Base-by-base conservation (phyloP, 2,329 filamentous ascomycete genomes). In the Colletotrichum sp. region DNA sequence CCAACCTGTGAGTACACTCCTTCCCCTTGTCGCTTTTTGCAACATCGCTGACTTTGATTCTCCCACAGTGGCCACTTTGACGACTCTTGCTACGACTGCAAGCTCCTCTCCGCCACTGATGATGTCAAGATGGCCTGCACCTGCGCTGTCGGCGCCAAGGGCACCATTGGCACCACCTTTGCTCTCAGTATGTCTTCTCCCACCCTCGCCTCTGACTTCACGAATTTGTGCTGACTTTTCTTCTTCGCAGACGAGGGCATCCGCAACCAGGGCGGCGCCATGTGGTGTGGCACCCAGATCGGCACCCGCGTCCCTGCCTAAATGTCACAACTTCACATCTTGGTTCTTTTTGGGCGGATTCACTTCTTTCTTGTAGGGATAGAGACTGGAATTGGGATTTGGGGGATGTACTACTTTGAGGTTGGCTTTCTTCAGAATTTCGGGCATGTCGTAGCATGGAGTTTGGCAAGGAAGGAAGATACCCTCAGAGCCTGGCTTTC, bases 221-320 rank as follows among this genome's bases (percentile, higher is more conserved):
- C 10, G 8, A n/a, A 16, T 2, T 28, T 16, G 9, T 56, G 18
- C 64, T 72, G 18, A 69, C 24, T 7, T 34, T 28, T 7, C 34
- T 24, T 34, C 7, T 14, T 43, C 16, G 3, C 14, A 72, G 70
- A 65, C 2, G 64, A 74, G 8, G 32, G 36, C 26, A 76, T 77
- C 68, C 73, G 70, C 55, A 78, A 74, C 13, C 43, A 72, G 52
- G 70, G 69, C 8, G 77, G 70, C 34, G 30, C 68, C 4, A 68
- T 71, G 8, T 76, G 75, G 56, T 75, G 70, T 8, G 75, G 73
- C 32, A 62, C 64, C 26, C 67, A 76, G 63, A 69, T 74, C 8
- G 66, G 76, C 34, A 58, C 52, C 1, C 43, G 43, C 43, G 43
- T 48, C n/a, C 48, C 38, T 18, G 61, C 48, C 26, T 55, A 24